phyloP scores from a whole-genome alignment of 2,329 filamentous ascomycete species.

The Beauveria asiatica region DNA sequence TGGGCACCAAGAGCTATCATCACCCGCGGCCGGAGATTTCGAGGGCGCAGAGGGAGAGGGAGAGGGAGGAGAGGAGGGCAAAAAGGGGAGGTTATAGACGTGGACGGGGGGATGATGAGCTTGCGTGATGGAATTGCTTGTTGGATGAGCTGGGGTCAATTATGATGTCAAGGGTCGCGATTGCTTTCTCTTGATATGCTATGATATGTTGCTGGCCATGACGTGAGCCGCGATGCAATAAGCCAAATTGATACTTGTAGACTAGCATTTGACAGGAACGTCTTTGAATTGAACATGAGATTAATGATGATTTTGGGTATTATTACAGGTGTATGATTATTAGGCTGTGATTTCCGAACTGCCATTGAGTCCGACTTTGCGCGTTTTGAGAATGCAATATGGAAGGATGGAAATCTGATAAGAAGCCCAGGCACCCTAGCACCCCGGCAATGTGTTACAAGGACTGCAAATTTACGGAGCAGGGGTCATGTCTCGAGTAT shows the following conservation, averaged over 20 bases:
- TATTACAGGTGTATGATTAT: too few relatives aligned
- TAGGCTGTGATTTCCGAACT: too few relatives aligned
- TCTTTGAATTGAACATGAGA: background rate
- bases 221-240: background rate
- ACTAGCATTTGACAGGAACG: background rate
- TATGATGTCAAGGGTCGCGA: too few relatives aligned
- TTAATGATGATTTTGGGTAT: background rate
- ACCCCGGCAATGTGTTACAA: background rate
- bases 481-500: background rate
- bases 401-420: too few relatives aligned
- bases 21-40: slow-evolving; percentile 46
- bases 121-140: background rate
- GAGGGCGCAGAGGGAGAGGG: slow-evolving; percentile 23
- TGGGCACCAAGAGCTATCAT: slow-evolving; percentile 50
- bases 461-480: background rate
- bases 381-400: too few relatives aligned
- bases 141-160: background rate
- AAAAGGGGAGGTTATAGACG: slow-evolving; percentile 26
- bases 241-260: slow-evolving; percentile 6
- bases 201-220: background rate
- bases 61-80: slow-evolving; percentile 28
- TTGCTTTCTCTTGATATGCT: too few relatives aligned
- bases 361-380: too few relatives aligned
- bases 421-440: too few relatives aligned
- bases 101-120: slow-evolving; percentile 24